These are phyloP conservation scores for Themeda triandra DNA, from an alignment of 176 grass and related monocot species.

Conservation along the genomic window DNA sequence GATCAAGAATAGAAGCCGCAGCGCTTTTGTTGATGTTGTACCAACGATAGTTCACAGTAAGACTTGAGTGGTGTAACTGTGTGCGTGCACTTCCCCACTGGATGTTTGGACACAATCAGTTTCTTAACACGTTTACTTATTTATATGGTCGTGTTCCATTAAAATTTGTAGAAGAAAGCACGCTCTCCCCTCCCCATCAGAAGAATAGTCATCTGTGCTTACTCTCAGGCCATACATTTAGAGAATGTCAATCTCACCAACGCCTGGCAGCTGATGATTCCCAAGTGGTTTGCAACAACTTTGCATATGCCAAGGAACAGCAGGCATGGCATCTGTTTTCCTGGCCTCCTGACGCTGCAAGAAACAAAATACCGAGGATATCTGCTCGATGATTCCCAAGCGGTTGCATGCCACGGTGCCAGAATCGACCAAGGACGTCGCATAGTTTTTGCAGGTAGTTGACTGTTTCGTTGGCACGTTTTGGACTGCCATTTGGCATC, in stretches of 20 bases:
- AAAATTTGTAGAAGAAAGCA: neutral
- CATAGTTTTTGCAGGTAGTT: neutral
- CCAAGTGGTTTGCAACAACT: too few species aligned
- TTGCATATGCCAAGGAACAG: neutral
- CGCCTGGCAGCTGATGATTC: neutral
- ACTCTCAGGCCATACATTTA: too few species aligned
- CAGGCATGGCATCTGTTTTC: neutral
- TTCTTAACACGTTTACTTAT: neutral
- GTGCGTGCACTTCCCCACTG: neutral
- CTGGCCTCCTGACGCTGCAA: neutral
- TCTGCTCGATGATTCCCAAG: neutral
- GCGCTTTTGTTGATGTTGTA: neutral
- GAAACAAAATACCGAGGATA: neutral
- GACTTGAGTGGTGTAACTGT: neutral
- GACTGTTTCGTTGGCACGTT: neutral
- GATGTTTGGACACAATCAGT: neutral
- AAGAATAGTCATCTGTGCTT: too few species aligned
- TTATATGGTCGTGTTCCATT: neutral
- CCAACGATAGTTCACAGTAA: neutral
- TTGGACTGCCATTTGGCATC: neutral
- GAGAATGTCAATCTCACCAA: too few species aligned
- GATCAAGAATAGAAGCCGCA: neutral
- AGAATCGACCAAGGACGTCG: neutral
- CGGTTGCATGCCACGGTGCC: neutral
- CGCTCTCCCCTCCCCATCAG: neutral